Evolutionary conservation across 2,329 filamentous ascomycete species (phyloP).

Genomic region (Pyrenophora tritici-repentis): DNA sequence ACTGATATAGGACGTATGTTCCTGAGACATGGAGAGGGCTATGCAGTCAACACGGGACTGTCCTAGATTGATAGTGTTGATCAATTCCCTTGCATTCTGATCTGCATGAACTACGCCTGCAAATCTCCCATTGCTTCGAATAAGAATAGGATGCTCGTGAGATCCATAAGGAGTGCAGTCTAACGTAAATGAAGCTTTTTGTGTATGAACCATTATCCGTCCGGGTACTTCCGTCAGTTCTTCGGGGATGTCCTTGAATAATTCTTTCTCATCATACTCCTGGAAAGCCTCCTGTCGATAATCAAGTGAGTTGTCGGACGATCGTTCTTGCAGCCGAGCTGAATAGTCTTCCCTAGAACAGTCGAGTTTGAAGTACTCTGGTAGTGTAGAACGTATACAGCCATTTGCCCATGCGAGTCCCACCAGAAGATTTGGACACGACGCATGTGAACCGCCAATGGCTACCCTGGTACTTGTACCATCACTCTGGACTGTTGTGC

Average conservation of each 20-base stretch:
- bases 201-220: not conserved
- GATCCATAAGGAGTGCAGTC: not conserved
- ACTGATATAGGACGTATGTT: too few relatives aligned
- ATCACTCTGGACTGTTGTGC: not conserved
- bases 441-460: not conserved
- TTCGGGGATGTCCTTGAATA: not conserved
- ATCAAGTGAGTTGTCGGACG: not conserved
- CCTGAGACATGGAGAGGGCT: not conserved
- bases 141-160: not conserved
- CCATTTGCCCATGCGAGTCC: not conserved
- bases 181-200: not conserved
- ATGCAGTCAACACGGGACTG: not conserved
- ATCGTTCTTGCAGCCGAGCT: not conserved
- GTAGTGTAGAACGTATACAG: not conserved
- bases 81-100: not conserved
- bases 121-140: not conserved
- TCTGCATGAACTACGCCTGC: not conserved
- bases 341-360: not conserved
- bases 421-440: too few relatives aligned
- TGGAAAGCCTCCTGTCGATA: not conserved
- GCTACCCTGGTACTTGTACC: not conserved
- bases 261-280: not conserved
- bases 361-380: not conserved
- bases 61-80: not conserved
- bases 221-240: not conserved